Base-by-base conservation (phyloP, 2,329 filamentous ascomycete species). In the Trichophyton simii region DNA sequence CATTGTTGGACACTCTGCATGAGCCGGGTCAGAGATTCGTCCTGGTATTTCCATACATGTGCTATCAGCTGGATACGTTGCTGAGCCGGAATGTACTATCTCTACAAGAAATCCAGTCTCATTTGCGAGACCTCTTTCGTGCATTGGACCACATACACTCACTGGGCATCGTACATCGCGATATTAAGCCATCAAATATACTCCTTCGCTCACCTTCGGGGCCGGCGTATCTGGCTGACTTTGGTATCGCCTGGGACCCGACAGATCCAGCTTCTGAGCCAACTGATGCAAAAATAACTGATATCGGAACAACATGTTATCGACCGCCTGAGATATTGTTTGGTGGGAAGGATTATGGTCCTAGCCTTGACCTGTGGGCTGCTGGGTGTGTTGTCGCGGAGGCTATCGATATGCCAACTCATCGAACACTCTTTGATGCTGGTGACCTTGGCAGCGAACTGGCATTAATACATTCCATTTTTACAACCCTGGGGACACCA, bases 251-350 rank as follows among this genome's bases (percentile, higher is more conserved):
- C 7, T 96, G 91, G 91, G 84, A 87, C 66, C 82, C 87, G 2
- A 72, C 79, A 9, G 74, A 78, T 22, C 65, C 73, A 4, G 74
- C 76, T 2, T 81, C 82, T 13, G 94, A 99, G 71, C 78, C 83
- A 1, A 69, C 78, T 7, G 72, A 83, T 60, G 69, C 79, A 60
- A 97, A 97, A 74, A 87, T 96, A 59, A 86, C 94, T 6, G 95
- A 99, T 71, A 88, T 99, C 28, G 94, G 94, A 41, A 97, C 92
- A 0, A 92, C 91, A 0, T 84, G 88, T 57, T 99, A 99, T 75
- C 85, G 95, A 20, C 83, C 92, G 0, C 94, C 94, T 0, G 95
- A 99, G 70, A 82, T 91, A 0, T 79, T 99, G 5, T 97, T 99
- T 71, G 94, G 91, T 0, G 81, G 91, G 72, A 84, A 81, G 58